These are phyloP conservation scores for Casuarina cunninghamiana DNA, from an alignment of 306 rosid genomes.

Conservation along the genomic window DNA sequence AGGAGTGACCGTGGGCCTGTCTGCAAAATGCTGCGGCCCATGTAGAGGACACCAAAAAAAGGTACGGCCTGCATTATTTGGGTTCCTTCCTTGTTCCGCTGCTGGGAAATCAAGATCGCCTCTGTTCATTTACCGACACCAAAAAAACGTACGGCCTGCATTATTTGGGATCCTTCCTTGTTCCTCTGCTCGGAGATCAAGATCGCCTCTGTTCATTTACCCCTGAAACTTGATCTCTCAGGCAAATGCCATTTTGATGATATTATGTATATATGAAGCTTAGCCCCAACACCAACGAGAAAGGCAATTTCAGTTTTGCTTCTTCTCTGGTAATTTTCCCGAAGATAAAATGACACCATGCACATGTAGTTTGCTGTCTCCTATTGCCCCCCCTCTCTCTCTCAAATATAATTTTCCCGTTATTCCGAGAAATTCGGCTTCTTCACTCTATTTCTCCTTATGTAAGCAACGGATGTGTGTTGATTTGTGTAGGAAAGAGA, in stretches of 20 bases:
- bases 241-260: background rate
- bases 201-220: too few relatives aligned
- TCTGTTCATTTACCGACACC: too few relatives aligned
- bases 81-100: background rate
- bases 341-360: background rate
- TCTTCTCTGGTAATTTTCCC: constrained; percentile 1
- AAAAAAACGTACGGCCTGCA: too few relatives aligned
- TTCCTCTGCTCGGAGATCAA: too few relatives aligned
- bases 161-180: background rate
- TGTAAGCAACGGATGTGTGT: background rate
- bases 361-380: too few relatives aligned
- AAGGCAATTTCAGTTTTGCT: background rate
- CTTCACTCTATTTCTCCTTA: background rate
- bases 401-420: background rate
- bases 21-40: background rate
- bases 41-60: too few relatives aligned
- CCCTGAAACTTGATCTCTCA: background rate
- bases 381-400: too few relatives aligned
- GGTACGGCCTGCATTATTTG: background rate
- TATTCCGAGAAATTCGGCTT: background rate
- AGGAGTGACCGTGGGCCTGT: background rate
- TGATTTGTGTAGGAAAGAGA: constrained; percentile 23
- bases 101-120: too few relatives aligned
- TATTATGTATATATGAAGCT: background rate
- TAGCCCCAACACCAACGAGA: background rate